phyloP scores from a whole-genome alignment of 208 protist species.

The Leishmania tarentolae region DNA sequence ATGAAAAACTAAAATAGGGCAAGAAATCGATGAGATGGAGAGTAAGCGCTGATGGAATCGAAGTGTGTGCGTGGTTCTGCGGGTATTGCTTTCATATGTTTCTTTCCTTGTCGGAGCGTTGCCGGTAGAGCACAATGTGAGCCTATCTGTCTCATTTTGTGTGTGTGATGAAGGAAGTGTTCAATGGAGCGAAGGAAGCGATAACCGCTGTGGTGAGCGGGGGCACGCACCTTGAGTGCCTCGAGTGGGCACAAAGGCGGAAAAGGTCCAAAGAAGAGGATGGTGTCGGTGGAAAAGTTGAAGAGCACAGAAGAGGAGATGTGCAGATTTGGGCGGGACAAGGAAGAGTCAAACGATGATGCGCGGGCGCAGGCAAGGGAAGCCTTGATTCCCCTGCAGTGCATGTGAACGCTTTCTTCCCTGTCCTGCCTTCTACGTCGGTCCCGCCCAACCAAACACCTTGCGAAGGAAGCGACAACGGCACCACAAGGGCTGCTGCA shows the following conservation, averaged over 20 bases:
- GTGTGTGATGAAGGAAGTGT: neutral
- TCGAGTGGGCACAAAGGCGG: neutral
- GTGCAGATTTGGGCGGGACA: neutral
- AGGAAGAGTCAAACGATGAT: neutral
- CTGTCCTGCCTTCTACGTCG: neutral
- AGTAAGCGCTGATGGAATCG: neutral
- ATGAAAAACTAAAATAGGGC: neutral
- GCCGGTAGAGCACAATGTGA: neutral
- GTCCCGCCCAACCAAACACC: neutral
- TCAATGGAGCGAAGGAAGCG: neutral
- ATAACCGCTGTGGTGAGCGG: neutral
- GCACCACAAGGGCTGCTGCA: neutral
- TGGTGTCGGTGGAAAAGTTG: neutral
- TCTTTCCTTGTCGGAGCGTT: neutral
- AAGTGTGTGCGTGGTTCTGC: neutral
- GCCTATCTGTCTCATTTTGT: neutral
- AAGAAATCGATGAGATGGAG: neutral
- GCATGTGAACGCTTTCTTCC: neutral
- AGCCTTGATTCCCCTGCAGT: neutral
- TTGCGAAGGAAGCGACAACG: neutral
- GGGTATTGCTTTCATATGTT: neutral
- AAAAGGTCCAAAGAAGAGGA: neutral
- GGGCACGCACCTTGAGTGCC: neutral
- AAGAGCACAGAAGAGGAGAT: neutral
- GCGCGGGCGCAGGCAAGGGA: neutral